A percentile compares a stretch with the other conserved stretches of the same genome.
These are phyloP conservation scores for Passiflora organensis DNA, from an alignment of 345 rosid genomes.

Conservation along the genomic window DNA sequence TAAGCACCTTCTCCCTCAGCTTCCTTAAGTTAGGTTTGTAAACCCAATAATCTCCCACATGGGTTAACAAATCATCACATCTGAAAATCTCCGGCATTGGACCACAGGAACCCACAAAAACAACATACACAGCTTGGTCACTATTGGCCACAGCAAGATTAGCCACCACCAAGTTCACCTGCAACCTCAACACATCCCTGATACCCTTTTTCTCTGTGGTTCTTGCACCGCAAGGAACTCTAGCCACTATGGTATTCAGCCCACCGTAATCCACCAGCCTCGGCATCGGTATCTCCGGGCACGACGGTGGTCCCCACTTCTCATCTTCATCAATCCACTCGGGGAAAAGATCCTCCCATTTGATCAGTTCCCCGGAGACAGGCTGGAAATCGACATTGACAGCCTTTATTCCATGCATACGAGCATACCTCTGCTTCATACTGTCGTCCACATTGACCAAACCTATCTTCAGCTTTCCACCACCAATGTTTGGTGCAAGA, in stretches of 20 bases:
- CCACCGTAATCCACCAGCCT: conserved; percentile 31
- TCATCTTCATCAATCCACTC: conserved; percentile 64
- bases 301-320: conserved; percentile 24
- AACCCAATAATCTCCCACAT: conserved; percentile 51
- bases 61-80: conserved; percentile 61
- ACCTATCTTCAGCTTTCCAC: conserved; percentile 43
- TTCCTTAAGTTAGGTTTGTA: conserved; percentile 53
- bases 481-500: conserved; percentile 24
- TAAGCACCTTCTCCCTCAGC: conserved; percentile 51
- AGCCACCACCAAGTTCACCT: conserved; percentile 73
- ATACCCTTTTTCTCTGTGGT: conserved; percentile 28
- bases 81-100: conserved; percentile 81
- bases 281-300: conserved; percentile 79
- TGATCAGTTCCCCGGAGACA: conserved; percentile 22
- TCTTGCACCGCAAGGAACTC: conserved; percentile 50
- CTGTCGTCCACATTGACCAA: conserved; percentile 37
- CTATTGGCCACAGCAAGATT: conserved; percentile 54
- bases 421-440: too few relatives aligned
- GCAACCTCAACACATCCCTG: conserved; percentile 71
- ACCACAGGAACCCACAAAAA: conserved; percentile 61
- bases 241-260: conserved; percentile 60
- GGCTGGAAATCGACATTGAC: conserved; percentile 38
- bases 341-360: conserved; percentile 64
- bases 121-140: conserved; percentile 36
- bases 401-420: conserved; percentile 14